phyloP scores from a whole-genome alignment of 164 flowering plant species.

The Sedum album region DNA sequence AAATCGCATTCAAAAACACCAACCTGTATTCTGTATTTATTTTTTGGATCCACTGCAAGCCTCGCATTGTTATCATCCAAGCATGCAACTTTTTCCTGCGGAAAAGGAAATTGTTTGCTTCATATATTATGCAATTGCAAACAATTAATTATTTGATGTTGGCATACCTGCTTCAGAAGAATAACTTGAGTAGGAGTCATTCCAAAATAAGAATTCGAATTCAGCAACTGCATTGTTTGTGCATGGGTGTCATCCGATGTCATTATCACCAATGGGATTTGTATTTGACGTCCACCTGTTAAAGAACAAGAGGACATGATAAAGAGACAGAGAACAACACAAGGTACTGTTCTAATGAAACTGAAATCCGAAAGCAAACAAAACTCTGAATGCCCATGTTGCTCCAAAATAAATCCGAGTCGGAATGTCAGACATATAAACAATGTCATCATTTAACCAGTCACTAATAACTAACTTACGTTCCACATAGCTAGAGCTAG shows the following conservation, averaged over 20 bases:
- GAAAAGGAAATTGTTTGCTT: too few relatives aligned
- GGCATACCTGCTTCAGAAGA: too few relatives aligned
- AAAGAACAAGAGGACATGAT: neutral
- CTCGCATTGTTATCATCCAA: too few relatives aligned
- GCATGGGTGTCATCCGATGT: slow-evolving; percentile 99
- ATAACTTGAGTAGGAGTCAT: too few relatives aligned
- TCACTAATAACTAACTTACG: slow-evolving; percentile 25
- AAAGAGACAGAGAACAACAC: neutral
- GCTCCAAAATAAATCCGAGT: too few relatives aligned
- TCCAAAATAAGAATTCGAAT: slow-evolving; percentile 85
- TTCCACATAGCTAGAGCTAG: slow-evolving; percentile 36
- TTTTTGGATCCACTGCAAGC: slow-evolving; percentile 74
- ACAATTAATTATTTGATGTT: too few relatives aligned
- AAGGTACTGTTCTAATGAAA: neutral
- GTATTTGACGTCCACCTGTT: slow-evolving; percentile 48
- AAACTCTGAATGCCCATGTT: too few relatives aligned
- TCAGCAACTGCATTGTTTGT: too few relatives aligned
- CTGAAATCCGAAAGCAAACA: neutral
- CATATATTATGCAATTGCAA: too few relatives aligned
- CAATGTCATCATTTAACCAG: neutral
- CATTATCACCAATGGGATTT: slow-evolving; percentile 91
- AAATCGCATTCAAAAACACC: neutral
- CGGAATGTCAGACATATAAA: neutral
- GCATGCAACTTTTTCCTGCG: too few relatives aligned
- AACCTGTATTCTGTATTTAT: slow-evolving; percentile 87